Conservation (phyloP, 495 filamentous ascomycete genomes). For the Lasiosphaeria hispida region DNA sequence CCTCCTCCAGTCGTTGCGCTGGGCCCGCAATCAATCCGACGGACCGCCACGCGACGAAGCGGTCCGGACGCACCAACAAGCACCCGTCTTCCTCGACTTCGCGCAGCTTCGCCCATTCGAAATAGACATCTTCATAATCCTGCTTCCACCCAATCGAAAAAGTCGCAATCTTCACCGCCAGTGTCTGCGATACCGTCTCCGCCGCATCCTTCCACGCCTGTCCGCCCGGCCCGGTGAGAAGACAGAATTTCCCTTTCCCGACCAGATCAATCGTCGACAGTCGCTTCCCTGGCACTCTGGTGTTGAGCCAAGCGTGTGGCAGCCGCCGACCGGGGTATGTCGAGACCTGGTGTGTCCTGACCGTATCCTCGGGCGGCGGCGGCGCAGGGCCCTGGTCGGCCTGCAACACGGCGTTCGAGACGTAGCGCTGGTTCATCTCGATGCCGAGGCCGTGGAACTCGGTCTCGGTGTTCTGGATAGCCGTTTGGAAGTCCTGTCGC, state of each 20-base stretch:
- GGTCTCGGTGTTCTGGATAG: conserved; percentile 30
- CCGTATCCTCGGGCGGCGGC: conserved; percentile 18
- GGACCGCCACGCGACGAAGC: conserved; percentile 44
- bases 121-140: conserved; percentile 41
- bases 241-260: conserved; percentile 34
- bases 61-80: conserved; percentile 42
- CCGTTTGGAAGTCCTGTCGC: conserved; percentile 25
- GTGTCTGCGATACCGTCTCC: conserved; percentile 9
- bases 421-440: conserved; percentile 44
- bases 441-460: conserved; percentile 41
- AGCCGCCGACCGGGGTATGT: conserved; percentile 37
- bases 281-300: conserved; percentile 21
- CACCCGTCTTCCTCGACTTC: conserved; percentile 43
- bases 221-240: conserved; percentile 40
- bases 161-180: conserved; percentile 28
- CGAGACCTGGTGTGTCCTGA: conserved; percentile 22
- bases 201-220: conserved; percentile 33
- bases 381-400: conserved; percentile 24
- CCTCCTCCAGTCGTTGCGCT: conserved; percentile 23
- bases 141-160: conserved; percentile 40
- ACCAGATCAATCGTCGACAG: conserved; percentile 42
- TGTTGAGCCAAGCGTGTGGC: conserved; percentile 45
- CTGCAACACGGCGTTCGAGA: conserved; percentile 25
- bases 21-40: conserved; percentile 24
- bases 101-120: conserved; percentile 34